Conservation (phyloP, 805 yeast species). For the Candida hungchunana region DNA sequence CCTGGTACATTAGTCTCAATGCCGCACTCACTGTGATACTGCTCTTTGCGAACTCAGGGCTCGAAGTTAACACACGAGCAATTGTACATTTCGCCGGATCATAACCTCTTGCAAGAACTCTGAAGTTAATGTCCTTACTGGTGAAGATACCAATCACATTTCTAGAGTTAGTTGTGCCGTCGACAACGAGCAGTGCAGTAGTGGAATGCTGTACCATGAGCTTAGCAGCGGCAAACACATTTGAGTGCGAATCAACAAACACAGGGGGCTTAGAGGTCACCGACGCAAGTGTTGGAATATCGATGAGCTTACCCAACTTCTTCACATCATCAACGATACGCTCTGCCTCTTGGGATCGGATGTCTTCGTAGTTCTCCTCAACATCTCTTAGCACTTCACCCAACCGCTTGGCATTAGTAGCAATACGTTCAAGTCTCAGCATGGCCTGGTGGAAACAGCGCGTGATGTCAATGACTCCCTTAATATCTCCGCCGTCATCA, state of each 20-base stretch:
- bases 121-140: slow-evolving; percentile 40
- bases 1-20: slow-evolving; percentile 42
- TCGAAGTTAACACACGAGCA: slow-evolving; percentile 41
- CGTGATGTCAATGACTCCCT: slow-evolving; percentile 43
- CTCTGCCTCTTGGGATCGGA: slow-evolving; percentile 21
- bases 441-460: slow-evolving; percentile 45
- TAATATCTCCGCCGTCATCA: slow-evolving; percentile 33
- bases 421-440: slow-evolving; percentile 37
- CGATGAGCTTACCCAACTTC: slow-evolving; percentile 35
- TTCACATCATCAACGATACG: slow-evolving; percentile 32
- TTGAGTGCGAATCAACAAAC: slow-evolving; percentile 33
- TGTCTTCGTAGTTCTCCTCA: slow-evolving; percentile 27
- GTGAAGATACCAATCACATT: slow-evolving; percentile 43
- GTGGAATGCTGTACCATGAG: slow-evolving; percentile 35
- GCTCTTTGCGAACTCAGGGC: slow-evolving; percentile 41
- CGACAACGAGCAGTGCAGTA: slow-evolving; percentile 39
- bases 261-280: slow-evolving; percentile 28
- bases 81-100: slow-evolving; percentile 36
- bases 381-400: slow-evolving; percentile 28
- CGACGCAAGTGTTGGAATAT: slow-evolving; percentile 36
- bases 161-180: slow-evolving; percentile 28
- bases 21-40: slow-evolving; percentile 39
- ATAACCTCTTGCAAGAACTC: slow-evolving; percentile 35
- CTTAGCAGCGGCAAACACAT: slow-evolving; percentile 36
- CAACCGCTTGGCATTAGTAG: slow-evolving; percentile 33